Percentiles rank a stretch among this genome's conserved stretches.
These are phyloP conservation scores for Populus alba DNA, from an alignment of 345 rosid genomes.

Conservation along the genomic window DNA sequence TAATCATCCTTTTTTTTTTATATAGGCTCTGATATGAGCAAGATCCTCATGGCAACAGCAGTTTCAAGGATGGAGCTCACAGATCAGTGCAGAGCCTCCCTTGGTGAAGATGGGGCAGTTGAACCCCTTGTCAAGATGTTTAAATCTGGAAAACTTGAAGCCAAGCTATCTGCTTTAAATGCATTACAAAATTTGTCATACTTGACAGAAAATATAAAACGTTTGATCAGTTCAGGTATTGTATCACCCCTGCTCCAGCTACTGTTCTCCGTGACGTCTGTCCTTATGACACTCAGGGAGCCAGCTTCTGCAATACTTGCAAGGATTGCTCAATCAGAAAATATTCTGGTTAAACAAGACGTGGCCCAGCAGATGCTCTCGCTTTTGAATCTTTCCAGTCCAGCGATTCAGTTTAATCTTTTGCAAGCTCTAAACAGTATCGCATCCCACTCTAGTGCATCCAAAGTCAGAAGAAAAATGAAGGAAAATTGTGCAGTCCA, in stretches of 20 bases:
- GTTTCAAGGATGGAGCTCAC: slow-evolving; percentile 66
- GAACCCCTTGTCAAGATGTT: slow-evolving; percentile 62
- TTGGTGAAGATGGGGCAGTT: slow-evolving; percentile 64
- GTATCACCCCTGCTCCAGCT: slow-evolving; percentile 57
- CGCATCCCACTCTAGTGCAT: slow-evolving; percentile 50
- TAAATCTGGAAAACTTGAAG: slow-evolving; percentile 64
- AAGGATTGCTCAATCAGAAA: slow-evolving; percentile 55
- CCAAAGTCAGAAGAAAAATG: slow-evolving; percentile 56
- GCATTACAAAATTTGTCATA: slow-evolving; percentile 57
- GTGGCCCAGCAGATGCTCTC: slow-evolving; percentile 77
- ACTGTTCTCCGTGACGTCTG: slow-evolving; percentile 77
- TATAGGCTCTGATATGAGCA: slow-evolving; percentile 71
- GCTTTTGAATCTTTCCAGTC: slow-evolving; percentile 60
- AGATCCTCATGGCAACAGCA: slow-evolving; percentile 78
- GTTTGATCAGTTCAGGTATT: slow-evolving; percentile 50
- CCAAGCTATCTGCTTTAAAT: slow-evolving; percentile 58
- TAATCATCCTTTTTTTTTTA: slow-evolving; percentile 6
- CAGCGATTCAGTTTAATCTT: slow-evolving; percentile 52
- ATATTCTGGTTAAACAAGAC: slow-evolving; percentile 51
- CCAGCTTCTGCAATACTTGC: slow-evolving; percentile 75
- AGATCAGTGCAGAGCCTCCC: slow-evolving; percentile 55
- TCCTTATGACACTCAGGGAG: slow-evolving; percentile 72
- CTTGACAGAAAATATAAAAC: slow-evolving; percentile 45
- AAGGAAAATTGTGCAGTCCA: slow-evolving; percentile 58
- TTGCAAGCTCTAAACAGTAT: slow-evolving; percentile 59